A percentile compares a stretch with the other conserved stretches of the same genome.
Evolutionary conservation across 208 protist genomes (phyloP).

Genomic region (Herpetomonas tarakana): DNA sequence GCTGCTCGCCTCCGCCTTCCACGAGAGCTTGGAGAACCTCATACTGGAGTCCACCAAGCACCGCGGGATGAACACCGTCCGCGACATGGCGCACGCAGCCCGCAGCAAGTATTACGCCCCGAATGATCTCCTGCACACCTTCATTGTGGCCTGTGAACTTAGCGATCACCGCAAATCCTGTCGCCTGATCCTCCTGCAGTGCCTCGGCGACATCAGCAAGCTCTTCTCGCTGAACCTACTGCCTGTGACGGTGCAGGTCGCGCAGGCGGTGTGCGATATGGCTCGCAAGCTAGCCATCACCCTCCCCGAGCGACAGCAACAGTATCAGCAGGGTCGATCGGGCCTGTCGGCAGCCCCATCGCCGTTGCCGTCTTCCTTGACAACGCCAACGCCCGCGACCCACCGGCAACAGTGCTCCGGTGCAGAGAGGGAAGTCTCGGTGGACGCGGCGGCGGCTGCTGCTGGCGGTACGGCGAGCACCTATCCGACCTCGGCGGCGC

Average conservation of each 20-base stretch:
- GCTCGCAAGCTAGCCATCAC: slow-evolving; percentile 36
- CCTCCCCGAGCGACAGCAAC: neutral
- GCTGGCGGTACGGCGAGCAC: neutral
- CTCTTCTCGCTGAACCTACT: slow-evolving; percentile 63
- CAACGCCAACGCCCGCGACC: no score
- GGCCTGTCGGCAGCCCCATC: no score
- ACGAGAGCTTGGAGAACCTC: slow-evolving; percentile 32
- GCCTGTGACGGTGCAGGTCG: slow-evolving; percentile 37
- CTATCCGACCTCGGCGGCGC: neutral
- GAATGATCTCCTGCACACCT: slow-evolving; percentile 36
- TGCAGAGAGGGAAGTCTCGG: no score
- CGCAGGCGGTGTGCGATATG: slow-evolving; percentile 44
- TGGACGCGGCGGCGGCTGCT: neutral
- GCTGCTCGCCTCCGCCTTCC: slow-evolving; percentile 17
- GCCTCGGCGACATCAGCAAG: slow-evolving; percentile 60
- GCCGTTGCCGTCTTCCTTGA: no score
- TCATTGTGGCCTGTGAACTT: slow-evolving; percentile 17
- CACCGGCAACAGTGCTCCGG: no score
- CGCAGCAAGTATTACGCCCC: slow-evolving; percentile 21
- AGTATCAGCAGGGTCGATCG: neutral
- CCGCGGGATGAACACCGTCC: slow-evolving; percentile 21
- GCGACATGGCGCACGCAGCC: slow-evolving; percentile 32
- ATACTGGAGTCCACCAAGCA: slow-evolving; percentile 32
- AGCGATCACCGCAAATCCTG: slow-evolving; percentile 20
- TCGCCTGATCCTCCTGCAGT: slow-evolving; percentile 47